Base-by-base conservation (phyloP, 1,284 basidiomycete species). In the Heterobasidion irregulare region DNA sequence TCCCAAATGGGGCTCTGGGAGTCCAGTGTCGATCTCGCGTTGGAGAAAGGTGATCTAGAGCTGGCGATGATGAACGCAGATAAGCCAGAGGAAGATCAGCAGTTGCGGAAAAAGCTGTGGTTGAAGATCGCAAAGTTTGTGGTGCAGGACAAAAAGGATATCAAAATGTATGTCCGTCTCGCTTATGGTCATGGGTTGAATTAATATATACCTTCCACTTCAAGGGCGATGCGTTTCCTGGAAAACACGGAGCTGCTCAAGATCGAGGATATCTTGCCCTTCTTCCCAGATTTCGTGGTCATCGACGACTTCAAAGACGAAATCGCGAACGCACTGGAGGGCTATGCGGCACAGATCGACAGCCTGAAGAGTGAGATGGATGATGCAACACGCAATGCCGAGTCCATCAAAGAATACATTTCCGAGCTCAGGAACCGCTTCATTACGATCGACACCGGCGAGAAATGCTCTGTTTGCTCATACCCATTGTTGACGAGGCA, bases 221-320 rank as follows among this genome's bases (percentile, higher is more conserved):
- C 15, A 47, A 97, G 94, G 53, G 97, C 96, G 15, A 98, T 99
- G 92, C 83, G 81, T 38, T 98, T 99, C 75, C 75, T 99, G 59
- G 92, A 97, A 65, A 89, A 92, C 57, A 97, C 96, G 0, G 89
- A 94, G 64, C 73, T 98, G 33, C 83, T 99, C 66, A 96, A 98
- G 71, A 96, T 99, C 61, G 97, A 99, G 69, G 97, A 99, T 67
- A 96, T 99, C 54, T 74, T 99, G 26, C 97, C 97, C 2, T 99
- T 98, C 84, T 99, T 99, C 84, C 96, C 97, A 2, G 96, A 99
- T 72, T 99, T 99, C 70, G 94, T 96, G 12, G 93, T 99, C 60
- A 98, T 99, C 63, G 97, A 99, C 69, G 95, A 98, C 67, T 99
- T 99, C 81, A 99, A 99, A 70, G 92, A 96, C 63, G 95, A 99